A percentile compares a stretch with the other conserved stretches of the same genome.
Conservation (phyloP, 2,329 filamentous ascomycete species). For the Fusarium anthophilum region DNA sequence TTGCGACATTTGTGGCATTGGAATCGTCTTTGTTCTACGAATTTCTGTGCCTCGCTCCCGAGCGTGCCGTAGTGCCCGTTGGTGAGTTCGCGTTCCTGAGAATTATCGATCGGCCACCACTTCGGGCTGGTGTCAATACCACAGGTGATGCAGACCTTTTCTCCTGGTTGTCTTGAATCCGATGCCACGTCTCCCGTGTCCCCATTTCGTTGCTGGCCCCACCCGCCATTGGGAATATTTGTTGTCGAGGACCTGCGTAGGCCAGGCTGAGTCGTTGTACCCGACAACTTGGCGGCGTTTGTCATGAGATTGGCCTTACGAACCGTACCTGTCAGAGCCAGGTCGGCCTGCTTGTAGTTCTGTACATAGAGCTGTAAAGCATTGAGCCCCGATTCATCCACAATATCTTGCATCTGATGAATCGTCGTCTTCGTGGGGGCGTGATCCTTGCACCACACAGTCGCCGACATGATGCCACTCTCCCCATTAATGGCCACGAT, state of each 20-base stretch:
- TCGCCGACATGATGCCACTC: slow-evolving; percentile 83
- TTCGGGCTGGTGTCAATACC: slow-evolving; percentile 76
- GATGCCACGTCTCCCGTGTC: slow-evolving; percentile 41
- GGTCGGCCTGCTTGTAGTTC: slow-evolving; percentile 94
- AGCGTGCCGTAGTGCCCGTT: slow-evolving; percentile 62
- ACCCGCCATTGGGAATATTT: slow-evolving; percentile 44
- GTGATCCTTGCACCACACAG: slow-evolving; percentile 93
- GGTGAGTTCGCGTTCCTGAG: slow-evolving; percentile 60
- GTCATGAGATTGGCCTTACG: slow-evolving; percentile 87
- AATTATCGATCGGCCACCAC: slow-evolving; percentile 72
- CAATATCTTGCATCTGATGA: slow-evolving; percentile 81
- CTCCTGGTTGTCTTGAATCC: slow-evolving; percentile 51
- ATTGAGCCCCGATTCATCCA: slow-evolving; percentile 76
- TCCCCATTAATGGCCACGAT: slow-evolving; percentile 85
- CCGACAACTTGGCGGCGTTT: slow-evolving; percentile 66
- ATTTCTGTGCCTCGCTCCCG: slow-evolving; percentile 66
- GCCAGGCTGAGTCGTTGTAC: slow-evolving; percentile 45
- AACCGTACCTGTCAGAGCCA: slow-evolving; percentile 88
- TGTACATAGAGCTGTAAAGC: slow-evolving; percentile 87
- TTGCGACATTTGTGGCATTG: slow-evolving; percentile 82
- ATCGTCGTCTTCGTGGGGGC: slow-evolving; percentile 74
- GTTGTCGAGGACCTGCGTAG: slow-evolving; percentile 67
- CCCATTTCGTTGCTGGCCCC: slow-evolving; percentile 36
- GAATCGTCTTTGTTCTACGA: slow-evolving; percentile 68
- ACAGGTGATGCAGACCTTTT: slow-evolving; percentile 71